Base-by-base conservation (phyloP, 2,329 filamentous ascomycete genomes). In the Nigrograna mackinnonii region DNA sequence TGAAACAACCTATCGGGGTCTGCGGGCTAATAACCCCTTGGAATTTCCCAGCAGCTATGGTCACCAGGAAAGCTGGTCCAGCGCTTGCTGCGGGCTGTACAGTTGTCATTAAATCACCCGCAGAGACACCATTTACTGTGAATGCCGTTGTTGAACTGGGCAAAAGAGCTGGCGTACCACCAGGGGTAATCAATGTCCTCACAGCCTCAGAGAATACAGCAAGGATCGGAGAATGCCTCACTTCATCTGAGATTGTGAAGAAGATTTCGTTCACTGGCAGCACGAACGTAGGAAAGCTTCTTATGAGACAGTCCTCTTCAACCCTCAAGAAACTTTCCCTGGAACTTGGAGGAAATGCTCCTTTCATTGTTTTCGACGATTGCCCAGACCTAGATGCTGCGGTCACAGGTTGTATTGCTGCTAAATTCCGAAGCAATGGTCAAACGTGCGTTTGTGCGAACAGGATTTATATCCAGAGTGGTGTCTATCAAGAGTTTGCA, bases 21-120 rank as follows among this genome's bases (percentile, higher is more conserved):
- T 89, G 86, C 59, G 89, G 86, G 3, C 73, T 94, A 38, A 89
- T 95, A 49, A 91, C 89, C 7, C 89, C 90, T 67, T 94, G 89
- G 90, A 95, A 95, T 71, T 95, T 95, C 60, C 73, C 73, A 4
- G 72, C 72, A 3, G 73, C 73, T 13, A 76, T 76, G 72, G 71
- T 75, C 4, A 76, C 74, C 18, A 66, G 74, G 37, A 77, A 77
- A 54, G 75, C 77, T 37, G 74, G 73, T 3, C 73, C 89, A 2
- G 88, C 87, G 7, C 78, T 97, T 0, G 53, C 82, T 6, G 78
- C 79, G 0, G 79, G 79, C 2, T 80, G 80, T 38, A 67, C 70
- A 2, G 57, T 82, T 18, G 78, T 83, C 18, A 55, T 80, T 39
- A 82, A 82, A 58, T 73, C 78, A 3, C 79, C 77, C 6, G 72